Evolutionary conservation across 345 rosid species (phyloP), one percentile per base, ranked within the genome.

Genomic region (Linum tenue): DNA sequence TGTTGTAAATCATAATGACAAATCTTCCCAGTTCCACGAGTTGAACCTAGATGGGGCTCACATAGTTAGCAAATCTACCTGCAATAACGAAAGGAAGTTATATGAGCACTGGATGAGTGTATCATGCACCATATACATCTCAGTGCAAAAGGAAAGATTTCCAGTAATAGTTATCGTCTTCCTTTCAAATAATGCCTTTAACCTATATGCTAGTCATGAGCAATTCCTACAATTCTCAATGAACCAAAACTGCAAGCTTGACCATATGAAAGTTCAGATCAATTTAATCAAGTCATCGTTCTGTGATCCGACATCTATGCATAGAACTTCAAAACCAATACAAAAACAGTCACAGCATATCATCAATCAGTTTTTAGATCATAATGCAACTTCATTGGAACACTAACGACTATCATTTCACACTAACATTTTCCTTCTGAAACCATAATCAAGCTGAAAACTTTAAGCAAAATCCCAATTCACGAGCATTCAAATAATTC

Each of bases 41-140:
- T 57, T 44, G 70, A 41, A 57, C 31, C 65, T 82, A 89, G 89
- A 89, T 89, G 70, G 96, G 96, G 73, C 96, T 89, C 68, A 89
- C 60, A 80, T 89, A 89, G 64, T 83, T 85, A 35, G 81, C 86
- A 82, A 89, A 86, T 73, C 91, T 71, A 78, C 86, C 94, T 89
- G 87, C 60, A 71, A 79, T 73, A 43, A 63, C 22, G 58, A 8
- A 8, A 36, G 70, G 15, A 41, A 67, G 38, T 11, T 43, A 11
- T 5, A 43, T 43, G 50, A 43, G 50, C 50, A 43, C 50, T 11
- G 10, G 9, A 43, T 43, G 50, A 43, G 50, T 43, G 3, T 43
- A 43, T 43, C 1, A 43, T 7, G 10, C 10, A 43, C 50, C 6
- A 2, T 11, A 7, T 43, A 43, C 6, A 43, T 43, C 50, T 43